Evolutionary conservation across 768 basidiomycete species (phyloP).

Genomic region (Lactifluus rugatus): DNA sequence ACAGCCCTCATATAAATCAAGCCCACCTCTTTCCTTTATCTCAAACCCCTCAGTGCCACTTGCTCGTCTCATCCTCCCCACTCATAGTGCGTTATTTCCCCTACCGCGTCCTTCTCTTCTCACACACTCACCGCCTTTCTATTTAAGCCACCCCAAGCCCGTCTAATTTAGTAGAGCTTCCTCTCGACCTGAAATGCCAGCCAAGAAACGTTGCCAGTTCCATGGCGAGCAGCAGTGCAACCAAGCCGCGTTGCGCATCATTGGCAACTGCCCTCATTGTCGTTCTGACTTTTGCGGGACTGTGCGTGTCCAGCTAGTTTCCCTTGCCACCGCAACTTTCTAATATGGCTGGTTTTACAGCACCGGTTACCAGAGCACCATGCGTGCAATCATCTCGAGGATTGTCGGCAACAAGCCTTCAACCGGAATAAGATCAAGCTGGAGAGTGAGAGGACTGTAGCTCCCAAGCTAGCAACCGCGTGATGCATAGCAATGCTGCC

Average conservation of each 20-base stretch:
- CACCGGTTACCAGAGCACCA: conserved; percentile 89
- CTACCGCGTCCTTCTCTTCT: not conserved
- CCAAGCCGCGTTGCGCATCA: conserved; percentile 71
- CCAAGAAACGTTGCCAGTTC: conserved; percentile 84
- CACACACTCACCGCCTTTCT: not conserved
- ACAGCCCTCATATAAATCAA: conserved; percentile 16
- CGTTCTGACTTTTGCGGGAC: conserved; percentile 64
- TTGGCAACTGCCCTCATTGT: conserved; percentile 80
- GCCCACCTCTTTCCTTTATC: not conserved
- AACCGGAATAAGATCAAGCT: conserved; percentile 80
- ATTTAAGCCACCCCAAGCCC: not conserved
- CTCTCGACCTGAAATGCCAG: conserved; percentile 42
- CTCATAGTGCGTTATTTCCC: not conserved
- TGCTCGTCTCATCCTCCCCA: not conserved
- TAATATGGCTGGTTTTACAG: conserved; percentile 31
- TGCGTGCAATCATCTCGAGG: conserved; percentile 70
- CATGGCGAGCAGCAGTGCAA: conserved; percentile 51
- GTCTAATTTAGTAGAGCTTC: conserved; percentile 18
- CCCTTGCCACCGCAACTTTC: not conserved
- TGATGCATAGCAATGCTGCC: conserved; percentile 29
- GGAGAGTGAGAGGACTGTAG: conserved; percentile 81
- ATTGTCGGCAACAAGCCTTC: conserved; percentile 82
- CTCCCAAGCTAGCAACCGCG: conserved; percentile 77
- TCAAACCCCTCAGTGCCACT: not conserved
- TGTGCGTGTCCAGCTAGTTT: conserved; percentile 35